Percentiles rank a stretch among this genome's conserved stretches.
phyloP scores from a whole-genome alignment of 345 rosid genomes.

The Limnanthes douglasii region DNA sequence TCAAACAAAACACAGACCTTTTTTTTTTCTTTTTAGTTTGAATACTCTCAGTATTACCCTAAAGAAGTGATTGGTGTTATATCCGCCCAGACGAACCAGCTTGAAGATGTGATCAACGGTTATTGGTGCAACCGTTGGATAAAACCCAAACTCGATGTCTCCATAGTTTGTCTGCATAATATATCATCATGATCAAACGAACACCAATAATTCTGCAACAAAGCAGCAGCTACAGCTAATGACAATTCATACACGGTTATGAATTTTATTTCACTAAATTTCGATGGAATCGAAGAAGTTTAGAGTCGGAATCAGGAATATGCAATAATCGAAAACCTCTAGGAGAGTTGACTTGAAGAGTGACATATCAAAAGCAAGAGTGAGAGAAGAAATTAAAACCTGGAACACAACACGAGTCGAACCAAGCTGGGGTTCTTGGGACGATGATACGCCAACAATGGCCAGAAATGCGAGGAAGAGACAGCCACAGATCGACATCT shows the following conservation, averaged over 20 bases:
- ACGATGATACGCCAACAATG: no score
- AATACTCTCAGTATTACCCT: no score
- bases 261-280: no score
- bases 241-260: no score
- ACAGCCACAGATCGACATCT: no score
- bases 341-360: not conserved
- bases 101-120: conserved; percentile 89
- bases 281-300: no score
- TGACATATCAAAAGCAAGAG: not conserved
- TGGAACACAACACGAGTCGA: conserved; percentile 94
- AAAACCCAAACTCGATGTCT: conserved; percentile 88
- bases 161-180: conserved; percentile 78
- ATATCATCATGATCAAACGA: not conserved
- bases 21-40: no score
- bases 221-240: no score
- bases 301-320: not conserved
- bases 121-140: conserved; percentile 69
- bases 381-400: conserved; percentile 20
- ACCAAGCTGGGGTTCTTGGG: conserved; percentile 53
- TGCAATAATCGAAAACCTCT: not conserved
- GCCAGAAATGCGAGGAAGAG: no score
- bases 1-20: conserved; percentile 3
- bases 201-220: not conserved
- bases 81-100: conserved; percentile 87
- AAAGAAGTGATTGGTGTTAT: conserved; percentile 85